A percentile compares a stretch with the other conserved stretches of the same genome.
Evolutionary conservation across 306 rosid species (phyloP).

Genomic region (Cyclanthera cordifolia): DNA sequence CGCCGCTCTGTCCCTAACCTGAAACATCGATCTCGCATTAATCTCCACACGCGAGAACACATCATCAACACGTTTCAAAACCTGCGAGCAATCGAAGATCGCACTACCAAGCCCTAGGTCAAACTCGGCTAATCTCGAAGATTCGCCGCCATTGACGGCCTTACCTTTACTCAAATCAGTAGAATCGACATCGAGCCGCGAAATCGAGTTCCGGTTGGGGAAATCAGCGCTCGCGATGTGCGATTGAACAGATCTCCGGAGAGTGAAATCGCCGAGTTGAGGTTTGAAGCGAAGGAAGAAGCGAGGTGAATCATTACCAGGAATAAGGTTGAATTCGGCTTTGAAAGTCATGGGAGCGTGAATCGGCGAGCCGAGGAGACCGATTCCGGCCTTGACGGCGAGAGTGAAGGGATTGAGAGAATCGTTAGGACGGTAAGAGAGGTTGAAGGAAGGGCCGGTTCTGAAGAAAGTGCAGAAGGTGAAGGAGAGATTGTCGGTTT

Average conservation of each 20-base stretch:
- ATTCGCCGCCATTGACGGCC: background rate
- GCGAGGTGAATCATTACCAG: background rate
- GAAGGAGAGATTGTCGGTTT: background rate
- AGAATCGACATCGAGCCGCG: background rate
- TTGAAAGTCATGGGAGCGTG: background rate
- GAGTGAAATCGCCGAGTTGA: constrained; percentile 10
- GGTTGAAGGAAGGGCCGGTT: constrained; percentile 8
- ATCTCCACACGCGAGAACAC: background rate
- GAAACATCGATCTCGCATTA: background rate
- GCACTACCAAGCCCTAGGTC: background rate
- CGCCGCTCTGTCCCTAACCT: background rate
- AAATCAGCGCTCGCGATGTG: background rate
- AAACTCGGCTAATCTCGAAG: background rate
- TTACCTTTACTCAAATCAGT: background rate
- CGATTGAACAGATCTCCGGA: background rate
- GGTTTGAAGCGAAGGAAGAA: constrained; percentile 8
- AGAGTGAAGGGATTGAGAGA: background rate
- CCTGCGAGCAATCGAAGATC: background rate
- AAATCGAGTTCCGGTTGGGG: background rate
- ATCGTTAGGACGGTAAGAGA: constrained; percentile 4
- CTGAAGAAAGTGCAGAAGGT: background rate
- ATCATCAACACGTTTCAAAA: background rate
- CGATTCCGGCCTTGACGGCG: background rate
- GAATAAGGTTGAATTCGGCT: constrained; percentile 1
- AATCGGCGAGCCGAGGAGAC: background rate